Evolutionary conservation across 164 flowering plant genomes (phyloP), one percentile per base, ranked within the genome.

Genomic region (Tetracentron sinense): DNA sequence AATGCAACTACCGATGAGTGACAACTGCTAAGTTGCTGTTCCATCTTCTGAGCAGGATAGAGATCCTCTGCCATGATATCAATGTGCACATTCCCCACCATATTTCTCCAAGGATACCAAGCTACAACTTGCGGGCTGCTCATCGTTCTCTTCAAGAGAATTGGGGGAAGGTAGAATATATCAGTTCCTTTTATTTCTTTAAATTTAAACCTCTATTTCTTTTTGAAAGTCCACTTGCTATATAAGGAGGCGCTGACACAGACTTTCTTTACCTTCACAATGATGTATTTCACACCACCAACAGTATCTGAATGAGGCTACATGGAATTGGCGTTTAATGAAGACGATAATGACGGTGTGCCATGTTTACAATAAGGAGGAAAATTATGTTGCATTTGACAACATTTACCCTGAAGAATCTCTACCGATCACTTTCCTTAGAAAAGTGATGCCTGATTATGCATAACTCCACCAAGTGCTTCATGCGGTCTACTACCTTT

Each of bases 301-400:
- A 64, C 86, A 93, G 98, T 82, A 93, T 72, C 60, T 89, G 75
- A 90, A 89, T 42, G 88, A 87, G 78, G 96, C 96, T 1, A 69
- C 74, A 26, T 93, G 98, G 98, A 93, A 87, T 66, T 93, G 98
- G 98, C 92, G 95, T 19, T 60, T 93, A 42, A 90, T 93, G 98
- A 90, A 89, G 89, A 90, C 92, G 16, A 93, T 90, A 69, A 61
- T 93, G 88, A 93, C 97, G 17, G 58, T 63, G 8, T 93, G 98
- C 73, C 98, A 93, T 76, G 75, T 94, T 17, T 90, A 90, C 64
- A 63, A 75, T 60, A 66, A 87, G 76, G 82, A 90, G 63, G 67
- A 78, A 56, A 93, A 93, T 44, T 73, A 90, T 63, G 47, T 86
- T 27, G 53, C 85, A 28, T 90, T 90, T 66, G 96, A 88, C 49